Conservation (phyloP, 805 yeast species). For the Teunomyces lycoperdinae region DNA sequence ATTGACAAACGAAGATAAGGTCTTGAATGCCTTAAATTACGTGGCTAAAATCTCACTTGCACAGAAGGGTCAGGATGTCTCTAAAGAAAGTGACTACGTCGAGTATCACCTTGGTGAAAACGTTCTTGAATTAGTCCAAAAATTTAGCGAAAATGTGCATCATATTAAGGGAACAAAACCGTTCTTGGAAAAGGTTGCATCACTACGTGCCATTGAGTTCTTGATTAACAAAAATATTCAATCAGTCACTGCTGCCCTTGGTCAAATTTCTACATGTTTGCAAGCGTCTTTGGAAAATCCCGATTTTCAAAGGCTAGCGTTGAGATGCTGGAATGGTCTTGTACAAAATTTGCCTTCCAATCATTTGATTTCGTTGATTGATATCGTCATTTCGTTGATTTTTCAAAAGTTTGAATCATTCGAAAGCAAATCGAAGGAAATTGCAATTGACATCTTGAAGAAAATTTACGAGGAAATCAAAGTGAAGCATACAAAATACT, state of each 20-base stretch:
- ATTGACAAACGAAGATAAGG: conserved; percentile 31
- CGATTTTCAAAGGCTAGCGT: conserved; percentile 57
- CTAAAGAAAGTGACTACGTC: conserved; percentile 21
- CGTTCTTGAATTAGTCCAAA: conserved; percentile 72
- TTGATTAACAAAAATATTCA: conserved; percentile 57
- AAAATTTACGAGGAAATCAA: conserved; percentile 29
- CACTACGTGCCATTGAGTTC: conserved; percentile 71
- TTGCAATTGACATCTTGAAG: conserved; percentile 53
- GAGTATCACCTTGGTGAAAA: conserved; percentile 22
- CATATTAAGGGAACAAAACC: conserved; percentile 71
- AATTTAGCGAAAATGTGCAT: conserved; percentile 75
- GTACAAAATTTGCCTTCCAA: conserved; percentile 54
- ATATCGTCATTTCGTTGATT: conserved; percentile 69
- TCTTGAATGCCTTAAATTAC: conserved; percentile 43
- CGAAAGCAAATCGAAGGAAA: conserved; percentile 43
- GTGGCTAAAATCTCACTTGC: conserved; percentile 28
- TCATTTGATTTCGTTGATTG: conserved; percentile 64
- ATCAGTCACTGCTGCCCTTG: conserved; percentile 55
- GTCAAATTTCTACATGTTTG: conserved; percentile 82
- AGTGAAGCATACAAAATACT: conserved; percentile 38
- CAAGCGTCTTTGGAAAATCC: conserved; percentile 71
- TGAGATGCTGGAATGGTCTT: conserved; percentile 67
- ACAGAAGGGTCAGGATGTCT: conserved; percentile 11
- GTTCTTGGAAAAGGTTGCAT: conserved; percentile 64
- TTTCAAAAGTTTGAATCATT: conserved; percentile 64